A percentile compares a stretch with the other conserved stretches of the same genome.
phyloP scores from a whole-genome alignment of 1,139 yeast genomes.

The Nakaseomyces uthaithaninus region DNA sequence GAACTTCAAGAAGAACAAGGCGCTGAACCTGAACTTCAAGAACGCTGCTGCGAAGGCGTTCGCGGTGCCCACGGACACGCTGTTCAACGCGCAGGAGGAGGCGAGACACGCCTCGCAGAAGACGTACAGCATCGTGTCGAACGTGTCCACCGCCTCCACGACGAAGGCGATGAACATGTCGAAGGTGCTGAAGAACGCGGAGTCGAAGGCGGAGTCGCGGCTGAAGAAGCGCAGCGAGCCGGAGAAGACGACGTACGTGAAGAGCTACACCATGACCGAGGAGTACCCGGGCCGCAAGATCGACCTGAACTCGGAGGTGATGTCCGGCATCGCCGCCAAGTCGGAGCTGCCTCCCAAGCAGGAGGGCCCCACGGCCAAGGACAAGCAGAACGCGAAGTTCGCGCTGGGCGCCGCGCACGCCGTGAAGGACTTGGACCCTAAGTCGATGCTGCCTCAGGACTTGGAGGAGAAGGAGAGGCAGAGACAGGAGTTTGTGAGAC shows the following conservation, averaged over 20 bases:
- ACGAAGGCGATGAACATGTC: slow-evolving; percentile 24
- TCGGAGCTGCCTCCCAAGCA: slow-evolving; percentile 11
- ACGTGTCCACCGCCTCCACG: slow-evolving; percentile 3
- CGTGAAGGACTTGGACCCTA: slow-evolving; percentile 34
- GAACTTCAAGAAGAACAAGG: slow-evolving; percentile 8
- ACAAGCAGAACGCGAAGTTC: slow-evolving; percentile 9
- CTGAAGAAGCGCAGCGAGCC: slow-evolving; percentile 25
- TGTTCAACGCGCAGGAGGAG: slow-evolving; percentile 3
- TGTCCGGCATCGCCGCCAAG: slow-evolving; percentile 18
- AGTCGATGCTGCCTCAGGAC: slow-evolving; percentile 12
- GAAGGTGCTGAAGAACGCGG: slow-evolving; percentile 28
- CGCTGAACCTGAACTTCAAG: slow-evolving; percentile 9
- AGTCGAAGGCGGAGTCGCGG: slow-evolving; percentile 25
- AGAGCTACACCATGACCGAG: slow-evolving; percentile 6
- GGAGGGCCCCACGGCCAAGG: slow-evolving; percentile 4
- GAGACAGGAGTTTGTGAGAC: slow-evolving; percentile 21
- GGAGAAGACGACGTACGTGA: slow-evolving; percentile 16
- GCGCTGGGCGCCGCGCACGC: slow-evolving; percentile 45
- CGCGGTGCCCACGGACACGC: slow-evolving; percentile 10
- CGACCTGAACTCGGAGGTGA: slow-evolving; percentile 16
- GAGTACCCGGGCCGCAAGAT: slow-evolving; percentile 11
- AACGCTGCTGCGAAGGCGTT: slow-evolving; percentile 31
- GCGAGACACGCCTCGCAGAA: neutral
- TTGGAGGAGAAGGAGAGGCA: slow-evolving; percentile 15
- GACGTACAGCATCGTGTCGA: slow-evolving; percentile 5